Base-by-base conservation (phyloP, 768 basidiomycete genomes). In the Boletus sp. region DNA sequence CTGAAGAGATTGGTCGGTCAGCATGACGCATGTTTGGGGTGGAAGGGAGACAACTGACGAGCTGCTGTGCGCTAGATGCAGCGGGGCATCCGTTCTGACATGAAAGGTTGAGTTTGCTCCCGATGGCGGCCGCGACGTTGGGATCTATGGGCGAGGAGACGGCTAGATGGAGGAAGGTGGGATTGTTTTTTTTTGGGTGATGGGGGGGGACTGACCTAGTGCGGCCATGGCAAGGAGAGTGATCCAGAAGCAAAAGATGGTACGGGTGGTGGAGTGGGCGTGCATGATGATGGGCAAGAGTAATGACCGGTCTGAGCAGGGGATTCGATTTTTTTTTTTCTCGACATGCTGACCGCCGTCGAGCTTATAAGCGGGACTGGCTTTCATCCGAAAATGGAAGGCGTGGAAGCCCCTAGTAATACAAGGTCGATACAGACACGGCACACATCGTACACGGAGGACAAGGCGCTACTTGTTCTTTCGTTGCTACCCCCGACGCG, bases 121-220 rank as follows among this genome's bases (percentile, higher is more conserved):
- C 47, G 5, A 70, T 11, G 51, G 62, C 38, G 5, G 51, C 13
- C 7, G 66, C 39, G n/a, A 64, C 29, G 2, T 2, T 23, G 5
- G 64, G 13, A 32, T 70, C 68, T 52, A 70, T 59, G 17, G 68
- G 69, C 0, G 69, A 61, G 8, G 70, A 56, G 29, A 51, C 42
- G 23, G n/a, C 69, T 70, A 14, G 7, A 38, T 14, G 38, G 29
- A n/a, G 13, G 4, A 3, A 13, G 23, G 42, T 57, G 25, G 50
- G 45, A 30, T 1, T 5, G 29, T 10, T 7, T 9, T 7, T 35
- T 15, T 29, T 21, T 0, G n/a, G n/a, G 5, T 17, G 34, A 34
- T 8, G 13, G 3, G 4, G 15, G 15, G 10, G 10, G 25, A 39
- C 64, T 3, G 21, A 70, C 69, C 64, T 27, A 68, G 54, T 9